Base-by-base conservation (phyloP, 768 basidiomycete species). In the Rhizopogon sp. region DNA sequence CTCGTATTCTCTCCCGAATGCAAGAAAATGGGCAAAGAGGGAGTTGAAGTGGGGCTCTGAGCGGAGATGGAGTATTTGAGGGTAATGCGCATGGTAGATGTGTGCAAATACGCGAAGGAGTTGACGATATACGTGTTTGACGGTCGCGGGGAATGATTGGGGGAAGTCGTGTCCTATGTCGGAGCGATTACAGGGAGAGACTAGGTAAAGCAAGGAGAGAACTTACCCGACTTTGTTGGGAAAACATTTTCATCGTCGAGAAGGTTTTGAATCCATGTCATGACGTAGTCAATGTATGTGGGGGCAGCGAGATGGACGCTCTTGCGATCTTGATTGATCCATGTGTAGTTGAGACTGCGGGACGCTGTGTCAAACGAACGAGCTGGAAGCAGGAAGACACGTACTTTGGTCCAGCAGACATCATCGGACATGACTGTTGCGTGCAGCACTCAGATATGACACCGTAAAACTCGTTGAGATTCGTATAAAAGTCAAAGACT, bases 401-500 rank as follows among this genome's bases (percentile, higher is more conserved):
- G 58, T 64, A 97, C 96, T 79, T 79, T 33, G 83, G 76, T 1
- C 95, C 93, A 11, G 88, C 95, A 13, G 91, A 82, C 96, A 98
- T 98, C 11, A 87, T 85, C 1, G 91, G 89, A 75, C 96, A 98
- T 22, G 84, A 80, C 56, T 91, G 84, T 50, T 89, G 82, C 1
- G 95, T 97, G 71, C 96, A 98, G 64, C 85, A 88, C 69, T 98
- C 96, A 5, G 93, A 85, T 44, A 98, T 81, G 43, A 92, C 89
- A 1, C 93, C 94, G 69, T 97, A 98, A 71, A 98, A 98, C 71
- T 92, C 87, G 72, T 98, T 98, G 62, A 98, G 77, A 69, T 97
- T 98, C 66, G 89, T 90, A 70, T 96, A 98, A 71, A 98, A 97
- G 72, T 98, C 96, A 64, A 90, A 96, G 44, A 98, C 96, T 98